Conservation (phyloP, 306 rosid species). For the Trifolium subterraneum region DNA sequence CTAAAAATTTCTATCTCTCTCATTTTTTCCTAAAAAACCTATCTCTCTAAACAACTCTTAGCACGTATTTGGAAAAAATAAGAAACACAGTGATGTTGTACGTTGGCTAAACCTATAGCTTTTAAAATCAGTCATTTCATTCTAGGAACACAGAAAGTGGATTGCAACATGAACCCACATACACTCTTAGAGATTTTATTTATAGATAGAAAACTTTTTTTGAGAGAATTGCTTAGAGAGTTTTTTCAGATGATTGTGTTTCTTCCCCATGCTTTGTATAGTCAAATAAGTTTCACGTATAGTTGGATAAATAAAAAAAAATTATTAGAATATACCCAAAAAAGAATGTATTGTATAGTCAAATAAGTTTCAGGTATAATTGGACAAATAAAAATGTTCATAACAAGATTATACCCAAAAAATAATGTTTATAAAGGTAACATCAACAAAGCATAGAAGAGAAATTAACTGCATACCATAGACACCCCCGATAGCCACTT, state of each 20-base stretch:
- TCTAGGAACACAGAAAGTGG: no score
- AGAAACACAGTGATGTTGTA: no score
- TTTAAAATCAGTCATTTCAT: no score
- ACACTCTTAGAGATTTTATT: background rate
- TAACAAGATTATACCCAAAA: background rate
- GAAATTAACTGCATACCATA: conserved; percentile 59
- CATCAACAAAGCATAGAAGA: conserved; percentile 36
- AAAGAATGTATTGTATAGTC: no score
- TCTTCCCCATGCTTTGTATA: background rate
- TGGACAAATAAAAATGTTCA: background rate
- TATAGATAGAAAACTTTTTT: background rate
- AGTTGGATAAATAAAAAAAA: no score
- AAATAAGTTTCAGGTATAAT: no score
- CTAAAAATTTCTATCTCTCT: background rate
- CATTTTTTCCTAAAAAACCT: background rate
- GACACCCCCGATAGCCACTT: conserved; percentile 97
- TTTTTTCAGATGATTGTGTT: background rate
- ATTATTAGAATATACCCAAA: no score
- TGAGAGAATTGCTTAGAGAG: background rate
- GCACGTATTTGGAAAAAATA: no score
- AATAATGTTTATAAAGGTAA: conserved; percentile 2
- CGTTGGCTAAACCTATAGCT: no score
- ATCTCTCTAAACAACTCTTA: conserved; percentile 23
- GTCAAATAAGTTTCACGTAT: no score
- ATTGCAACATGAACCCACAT: no score